phyloP scores from a whole-genome alignment of 495 filamentous ascomycete species.

The Hyaloscypha bicolor region DNA sequence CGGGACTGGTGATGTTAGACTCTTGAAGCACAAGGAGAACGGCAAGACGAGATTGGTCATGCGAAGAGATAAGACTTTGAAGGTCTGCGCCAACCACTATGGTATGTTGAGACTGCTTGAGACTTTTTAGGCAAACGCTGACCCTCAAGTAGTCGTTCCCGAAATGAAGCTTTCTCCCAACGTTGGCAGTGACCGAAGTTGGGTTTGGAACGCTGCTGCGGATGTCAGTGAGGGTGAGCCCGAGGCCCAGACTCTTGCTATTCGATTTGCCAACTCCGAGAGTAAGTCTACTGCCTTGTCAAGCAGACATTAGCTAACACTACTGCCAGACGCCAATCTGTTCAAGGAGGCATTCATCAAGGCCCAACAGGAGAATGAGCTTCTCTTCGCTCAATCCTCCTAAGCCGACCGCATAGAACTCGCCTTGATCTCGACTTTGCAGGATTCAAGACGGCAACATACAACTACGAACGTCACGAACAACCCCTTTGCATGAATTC shows the following conservation, averaged over 20 bases:
- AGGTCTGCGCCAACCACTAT: conserved; percentile 99
- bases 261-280: conserved; percentile 96
- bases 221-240: conserved; percentile 98
- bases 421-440: conserved; percentile 2
- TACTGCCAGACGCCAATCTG: conserved; percentile 79
- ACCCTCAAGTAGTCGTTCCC: conserved; percentile 63
- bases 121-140: neutral
- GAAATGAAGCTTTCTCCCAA: conserved; percentile 99
- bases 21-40: conserved; percentile 98
- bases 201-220: conserved; percentile 98
- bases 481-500: conserved; percentile 27
- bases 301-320: conserved; percentile 27
- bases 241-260: conserved; percentile 93
- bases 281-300: conserved; percentile 61
- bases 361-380: conserved; percentile 95
- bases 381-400: conserved; percentile 65
- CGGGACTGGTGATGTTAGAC: conserved; percentile 91
- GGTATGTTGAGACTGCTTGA: conserved; percentile 58
- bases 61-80: conserved; percentile 98
- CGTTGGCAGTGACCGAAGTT: conserved; percentile 95
- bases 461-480: conserved; percentile 29
- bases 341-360: conserved; percentile 99
- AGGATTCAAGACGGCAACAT: conserved; percentile 16
- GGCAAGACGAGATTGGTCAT: conserved; percentile 97
- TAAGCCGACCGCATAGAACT: conserved; percentile 10